phyloP scores from a whole-genome alignment of 768 basidiomycete genomes.

The Kwoniella sp. region DNA sequence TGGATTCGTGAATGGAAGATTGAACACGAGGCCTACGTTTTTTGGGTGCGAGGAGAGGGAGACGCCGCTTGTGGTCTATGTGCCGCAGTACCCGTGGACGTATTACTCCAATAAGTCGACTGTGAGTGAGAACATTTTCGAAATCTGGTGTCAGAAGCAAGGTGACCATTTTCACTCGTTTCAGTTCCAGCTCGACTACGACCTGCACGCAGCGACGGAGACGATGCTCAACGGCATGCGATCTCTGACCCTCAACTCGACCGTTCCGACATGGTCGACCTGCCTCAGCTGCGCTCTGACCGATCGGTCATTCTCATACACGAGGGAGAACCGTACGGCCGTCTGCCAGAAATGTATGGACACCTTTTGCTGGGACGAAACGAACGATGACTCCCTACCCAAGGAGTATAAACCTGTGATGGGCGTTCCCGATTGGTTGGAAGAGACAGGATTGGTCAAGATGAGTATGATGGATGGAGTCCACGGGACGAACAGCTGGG shows the following conservation, averaged over 20 bases:
- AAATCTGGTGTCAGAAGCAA: neutral
- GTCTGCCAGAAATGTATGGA: slow-evolving; percentile 49
- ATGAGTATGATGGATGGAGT: neutral
- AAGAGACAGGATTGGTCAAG: slow-evolving; percentile 18
- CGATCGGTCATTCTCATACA: slow-evolving; percentile 58
- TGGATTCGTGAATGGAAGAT: slow-evolving; percentile 50
- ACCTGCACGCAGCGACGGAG: slow-evolving; percentile 61
- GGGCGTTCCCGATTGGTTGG: slow-evolving; percentile 42
- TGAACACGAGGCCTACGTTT: slow-evolving; percentile 47
- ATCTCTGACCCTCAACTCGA: slow-evolving; percentile 59
- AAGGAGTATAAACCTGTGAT: slow-evolving; percentile 46
- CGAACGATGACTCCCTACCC: slow-evolving; percentile 41
- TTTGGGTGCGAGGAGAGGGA: slow-evolving; percentile 56
- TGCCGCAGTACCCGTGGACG: slow-evolving; percentile 68
- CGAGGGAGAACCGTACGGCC: slow-evolving; percentile 31
- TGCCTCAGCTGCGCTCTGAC: slow-evolving; percentile 72
- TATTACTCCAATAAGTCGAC: slow-evolving; percentile 48
- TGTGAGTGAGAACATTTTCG: slow-evolving; percentile 20
- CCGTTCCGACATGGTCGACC: slow-evolving; percentile 64
- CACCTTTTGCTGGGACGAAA: slow-evolving; percentile 52
- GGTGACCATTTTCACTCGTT: no score
- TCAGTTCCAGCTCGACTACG: slow-evolving; percentile 64
- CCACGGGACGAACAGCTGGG: slow-evolving; percentile 8
- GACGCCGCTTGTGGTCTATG: slow-evolving; percentile 70
- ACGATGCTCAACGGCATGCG: slow-evolving; percentile 68